Evolutionary conservation across 2,329 filamentous ascomycete genomes (phyloP), one percentile per base, ranked within the genome.

Genomic region (Colletotrichum eleusines): DNA sequence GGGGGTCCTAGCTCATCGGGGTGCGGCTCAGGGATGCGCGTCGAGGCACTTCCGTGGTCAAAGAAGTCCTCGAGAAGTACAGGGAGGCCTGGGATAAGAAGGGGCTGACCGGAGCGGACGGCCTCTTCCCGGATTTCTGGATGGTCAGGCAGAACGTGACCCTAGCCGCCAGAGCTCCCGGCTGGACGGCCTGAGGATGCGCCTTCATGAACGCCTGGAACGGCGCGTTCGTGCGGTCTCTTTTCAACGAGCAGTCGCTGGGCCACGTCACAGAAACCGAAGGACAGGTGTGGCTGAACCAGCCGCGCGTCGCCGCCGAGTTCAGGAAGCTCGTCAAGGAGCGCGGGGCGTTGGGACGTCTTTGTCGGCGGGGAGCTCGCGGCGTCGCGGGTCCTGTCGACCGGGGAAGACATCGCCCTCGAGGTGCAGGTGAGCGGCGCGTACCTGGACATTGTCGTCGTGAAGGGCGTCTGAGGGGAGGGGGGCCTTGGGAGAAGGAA

Each of bases 251-350:
- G 50, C 75, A 77, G 20, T 61, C 69, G 0, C 53, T 73, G 14
- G 79, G 79, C 0, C 79, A 77, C 63, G 70, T 81, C 54, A 77
- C 76, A 4, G 72, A 66, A 1, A 72, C 72, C 60, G 69, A 69
- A 11, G 77, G 75, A 42, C 55, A 74, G 31, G 70, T 76, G 38
- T 75, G 76, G 12, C 72, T 50, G 12, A 48, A 77, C 40, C 74
- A 75, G 53, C 73, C 72, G 44, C 12, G 35, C 44, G 74, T 79
- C 26, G 78, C 74, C 2, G 64, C 73, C 9, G 74, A 73, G 40
- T 77, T 78, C 63, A 71, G 75, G 26, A 63, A 72, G 5, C 28
- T 44, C 18, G 42, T 44, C 42, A 44, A n/a, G 42, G 42, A n/a
- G 20, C 18, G 18, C 31, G 2, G 42, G 42, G 18, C 42, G 18